These are phyloP conservation scores for Apostasia ramifera DNA, from an alignment of 106 monocot genomes.

Conservation along the genomic window DNA sequence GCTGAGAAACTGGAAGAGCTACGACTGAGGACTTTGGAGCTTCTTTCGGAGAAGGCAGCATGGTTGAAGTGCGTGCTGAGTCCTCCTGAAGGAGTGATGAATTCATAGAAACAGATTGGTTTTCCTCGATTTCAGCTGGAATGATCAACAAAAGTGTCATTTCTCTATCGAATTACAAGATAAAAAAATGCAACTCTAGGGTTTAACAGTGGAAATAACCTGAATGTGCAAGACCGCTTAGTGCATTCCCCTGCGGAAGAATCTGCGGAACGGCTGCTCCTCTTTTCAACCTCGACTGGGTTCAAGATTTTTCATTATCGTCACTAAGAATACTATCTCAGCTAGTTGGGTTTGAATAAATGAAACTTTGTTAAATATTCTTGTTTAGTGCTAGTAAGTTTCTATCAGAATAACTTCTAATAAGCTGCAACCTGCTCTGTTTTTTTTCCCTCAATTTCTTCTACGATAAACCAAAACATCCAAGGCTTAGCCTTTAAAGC, in stretches of 20 bases:
- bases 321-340: no score
- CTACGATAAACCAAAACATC: no score
- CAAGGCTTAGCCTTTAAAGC: no score
- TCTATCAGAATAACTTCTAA: no score
- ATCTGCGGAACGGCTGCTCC: conserved; percentile 15
- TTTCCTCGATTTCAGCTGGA: conserved; percentile 34
- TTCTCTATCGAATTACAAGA: background rate
- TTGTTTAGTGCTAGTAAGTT: no score
- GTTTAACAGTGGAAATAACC: conserved; percentile 10
- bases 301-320: background rate
- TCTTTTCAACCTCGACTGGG: conserved; percentile 47
- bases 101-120: conserved; percentile 2
- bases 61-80: background rate
- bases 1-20: conserved; percentile 14
- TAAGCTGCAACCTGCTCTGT: no score
- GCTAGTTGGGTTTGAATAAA: no score
- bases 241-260: conserved; percentile 8
- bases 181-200: background rate
- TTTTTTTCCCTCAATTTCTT: no score
- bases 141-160: background rate
- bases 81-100: conserved; percentile 14
- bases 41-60: conserved; percentile 8
- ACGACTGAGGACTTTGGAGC: conserved; percentile 7
- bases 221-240: conserved; percentile 14
- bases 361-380: background rate